Evolutionary conservation across 2,329 filamentous ascomycete species (phyloP).

Genomic region (Ceratocystis lukuohia): DNA sequence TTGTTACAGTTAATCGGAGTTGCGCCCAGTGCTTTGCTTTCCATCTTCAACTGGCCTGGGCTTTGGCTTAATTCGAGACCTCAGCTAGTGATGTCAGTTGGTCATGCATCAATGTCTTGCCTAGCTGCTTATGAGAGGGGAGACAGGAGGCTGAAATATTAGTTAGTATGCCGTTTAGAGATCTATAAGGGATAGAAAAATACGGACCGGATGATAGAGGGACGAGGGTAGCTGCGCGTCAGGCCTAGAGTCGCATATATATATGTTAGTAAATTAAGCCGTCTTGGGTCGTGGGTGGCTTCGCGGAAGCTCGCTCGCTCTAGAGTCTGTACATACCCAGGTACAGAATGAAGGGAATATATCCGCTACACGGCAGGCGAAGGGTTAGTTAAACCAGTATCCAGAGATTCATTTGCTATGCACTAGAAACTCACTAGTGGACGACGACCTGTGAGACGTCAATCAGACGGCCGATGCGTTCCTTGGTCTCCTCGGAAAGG

Average conservation of each 20-base stretch:
- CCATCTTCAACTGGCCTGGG: neutral
- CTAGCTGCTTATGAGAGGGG: conserved; percentile 43
- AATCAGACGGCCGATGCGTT: conserved; percentile 95
- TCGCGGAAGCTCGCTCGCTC: conserved; percentile 15
- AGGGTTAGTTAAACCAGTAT: neutral
- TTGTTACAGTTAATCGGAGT: neutral
- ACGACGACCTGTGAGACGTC: conserved; percentile 86
- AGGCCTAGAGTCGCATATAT: conserved; percentile 47
- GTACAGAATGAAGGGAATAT: conserved; percentile 92
- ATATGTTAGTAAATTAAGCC: conserved; percentile 23
- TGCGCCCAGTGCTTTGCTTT: neutral
- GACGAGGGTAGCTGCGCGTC: conserved; percentile 83
- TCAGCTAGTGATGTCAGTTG: neutral
- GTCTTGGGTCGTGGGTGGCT: neutral
- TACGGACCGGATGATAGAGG: conserved; percentile 49
- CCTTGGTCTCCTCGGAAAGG: conserved; percentile 96
- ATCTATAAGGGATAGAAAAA: neutral
- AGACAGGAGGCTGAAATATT: conserved; percentile 41
- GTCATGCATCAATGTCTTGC: neutral
- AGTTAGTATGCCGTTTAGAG: neutral
- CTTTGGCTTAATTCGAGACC: neutral
- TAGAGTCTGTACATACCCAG: conserved; percentile 50
- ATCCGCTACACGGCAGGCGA: conserved; percentile 49
- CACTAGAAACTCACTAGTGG: conserved; percentile 63
- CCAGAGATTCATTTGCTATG: neutral